A percentile compares a stretch with the other conserved stretches of the same genome.
Conservation (phyloP, 306 rosid genomes). For the Rosa chinensis region DNA sequence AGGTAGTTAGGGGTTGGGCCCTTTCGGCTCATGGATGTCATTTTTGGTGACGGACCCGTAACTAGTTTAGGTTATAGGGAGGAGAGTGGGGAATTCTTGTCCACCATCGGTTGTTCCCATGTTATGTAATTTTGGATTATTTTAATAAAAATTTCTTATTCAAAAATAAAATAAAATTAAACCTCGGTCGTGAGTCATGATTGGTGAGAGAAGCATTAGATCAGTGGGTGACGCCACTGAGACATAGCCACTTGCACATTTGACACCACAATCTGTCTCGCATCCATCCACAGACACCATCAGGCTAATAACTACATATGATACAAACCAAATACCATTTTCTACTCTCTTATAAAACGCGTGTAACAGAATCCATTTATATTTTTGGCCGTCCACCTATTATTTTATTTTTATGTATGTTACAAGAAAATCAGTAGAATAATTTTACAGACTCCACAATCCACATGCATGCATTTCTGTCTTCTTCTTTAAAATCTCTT, state of each 20-base stretch:
- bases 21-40: too few species aligned
- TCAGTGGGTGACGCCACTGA: not conserved
- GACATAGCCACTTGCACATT: not conserved
- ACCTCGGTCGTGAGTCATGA: too few species aligned
- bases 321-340: not conserved
- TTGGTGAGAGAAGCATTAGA: not conserved
- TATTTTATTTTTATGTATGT: not conserved
- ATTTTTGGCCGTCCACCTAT: not conserved
- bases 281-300: not conserved
- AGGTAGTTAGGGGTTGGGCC: too few species aligned
- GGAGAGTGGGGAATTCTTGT: too few species aligned
- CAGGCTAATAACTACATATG: too few species aligned
- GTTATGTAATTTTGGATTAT: too few species aligned
- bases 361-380: not conserved
- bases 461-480: not conserved
- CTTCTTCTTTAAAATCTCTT: too few species aligned
- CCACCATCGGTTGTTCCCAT: too few species aligned
- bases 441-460: not conserved
- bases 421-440: not conserved
- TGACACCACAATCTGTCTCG: not conserved
- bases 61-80: too few species aligned
- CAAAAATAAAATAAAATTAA: too few species aligned
- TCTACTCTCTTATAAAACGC: not conserved
- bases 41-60: too few species aligned
- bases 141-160: too few species aligned